Conservation (phyloP, 306 rosid species). For the Erythrophleum fordii region DNA sequence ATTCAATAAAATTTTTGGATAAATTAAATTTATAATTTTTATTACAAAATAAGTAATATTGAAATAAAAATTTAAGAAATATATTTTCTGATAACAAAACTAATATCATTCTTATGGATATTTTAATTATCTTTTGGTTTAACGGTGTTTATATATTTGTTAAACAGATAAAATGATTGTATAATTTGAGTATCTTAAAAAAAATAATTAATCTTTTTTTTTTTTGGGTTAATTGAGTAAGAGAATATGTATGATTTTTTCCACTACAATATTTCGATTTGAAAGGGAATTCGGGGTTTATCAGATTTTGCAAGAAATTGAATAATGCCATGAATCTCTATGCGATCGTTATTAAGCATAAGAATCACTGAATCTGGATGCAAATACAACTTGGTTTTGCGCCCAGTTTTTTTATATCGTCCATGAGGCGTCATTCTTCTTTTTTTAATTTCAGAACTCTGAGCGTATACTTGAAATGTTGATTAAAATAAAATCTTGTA, state of each 20-base stretch:
- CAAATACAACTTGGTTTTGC: neutral
- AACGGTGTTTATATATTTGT: neutral
- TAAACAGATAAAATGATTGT: neutral
- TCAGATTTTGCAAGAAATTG: neutral
- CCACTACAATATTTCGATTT: neutral
- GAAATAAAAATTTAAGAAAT: neutral
- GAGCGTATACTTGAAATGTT: neutral
- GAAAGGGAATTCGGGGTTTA: neutral
- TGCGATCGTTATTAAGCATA: neutral
- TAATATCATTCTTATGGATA: neutral
- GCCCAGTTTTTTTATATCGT: neutral
- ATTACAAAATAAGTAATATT: no score
- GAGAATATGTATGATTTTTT: neutral
- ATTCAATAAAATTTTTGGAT: no score
- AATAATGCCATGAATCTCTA: neutral
- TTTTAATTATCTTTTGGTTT: neutral
- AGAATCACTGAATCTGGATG: conserved; percentile 7
- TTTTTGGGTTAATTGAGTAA: neutral
- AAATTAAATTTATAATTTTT: no score
- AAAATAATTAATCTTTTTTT: neutral
- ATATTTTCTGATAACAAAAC: neutral
- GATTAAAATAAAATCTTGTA: neutral
- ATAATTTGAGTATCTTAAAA: neutral
- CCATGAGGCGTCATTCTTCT: no score
- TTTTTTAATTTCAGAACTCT: neutral